These are phyloP conservation scores for Goffeauzyma gilvescens DNA, from an alignment of 768 basidiomycete genomes.

Conservation along the genomic window DNA sequence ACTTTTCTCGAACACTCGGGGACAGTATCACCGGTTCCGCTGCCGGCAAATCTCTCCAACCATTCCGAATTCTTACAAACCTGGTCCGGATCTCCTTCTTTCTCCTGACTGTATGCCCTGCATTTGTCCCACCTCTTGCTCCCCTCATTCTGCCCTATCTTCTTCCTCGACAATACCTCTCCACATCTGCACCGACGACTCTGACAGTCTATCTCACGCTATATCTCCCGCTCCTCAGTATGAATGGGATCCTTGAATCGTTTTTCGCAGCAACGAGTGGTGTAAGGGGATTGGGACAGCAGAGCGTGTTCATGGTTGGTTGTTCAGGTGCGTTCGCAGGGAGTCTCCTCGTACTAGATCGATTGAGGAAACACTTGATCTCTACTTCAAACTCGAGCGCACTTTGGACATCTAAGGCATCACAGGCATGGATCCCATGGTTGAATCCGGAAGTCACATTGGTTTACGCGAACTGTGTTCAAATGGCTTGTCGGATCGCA, in stretches of 20 bases:
- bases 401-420: constrained; percentile 18
- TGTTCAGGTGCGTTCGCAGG: constrained; percentile 54
- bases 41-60: constrained; percentile 14
- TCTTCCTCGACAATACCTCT: constrained; percentile 41
- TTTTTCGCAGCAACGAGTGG: constrained; percentile 65
- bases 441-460: constrained; percentile 14
- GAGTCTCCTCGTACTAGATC: constrained; percentile 29
- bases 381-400: constrained; percentile 23
- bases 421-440: constrained; percentile 3
- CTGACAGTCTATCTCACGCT: constrained; percentile 55
- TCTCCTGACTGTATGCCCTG: constrained; percentile 48
- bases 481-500: constrained; percentile 22
- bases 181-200: constrained; percentile 61
- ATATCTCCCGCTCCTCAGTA: constrained; percentile 72
- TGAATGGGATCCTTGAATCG: constrained; percentile 83
- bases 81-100: constrained; percentile 49
- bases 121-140: constrained; percentile 60
- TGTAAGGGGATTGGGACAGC: constrained; percentile 45
- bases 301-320: constrained; percentile 56
- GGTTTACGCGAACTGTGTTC: constrained; percentile 17
- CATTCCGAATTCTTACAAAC: constrained; percentile 40
- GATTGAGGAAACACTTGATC: neutral
- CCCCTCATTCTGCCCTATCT: constrained; percentile 49
- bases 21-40: neutral
- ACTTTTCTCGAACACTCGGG: constrained; percentile 43